These are phyloP conservation scores for Aspergillus melleus DNA, from an alignment of 2,329 filamentous ascomycete genomes.

Conservation along the genomic window DNA sequence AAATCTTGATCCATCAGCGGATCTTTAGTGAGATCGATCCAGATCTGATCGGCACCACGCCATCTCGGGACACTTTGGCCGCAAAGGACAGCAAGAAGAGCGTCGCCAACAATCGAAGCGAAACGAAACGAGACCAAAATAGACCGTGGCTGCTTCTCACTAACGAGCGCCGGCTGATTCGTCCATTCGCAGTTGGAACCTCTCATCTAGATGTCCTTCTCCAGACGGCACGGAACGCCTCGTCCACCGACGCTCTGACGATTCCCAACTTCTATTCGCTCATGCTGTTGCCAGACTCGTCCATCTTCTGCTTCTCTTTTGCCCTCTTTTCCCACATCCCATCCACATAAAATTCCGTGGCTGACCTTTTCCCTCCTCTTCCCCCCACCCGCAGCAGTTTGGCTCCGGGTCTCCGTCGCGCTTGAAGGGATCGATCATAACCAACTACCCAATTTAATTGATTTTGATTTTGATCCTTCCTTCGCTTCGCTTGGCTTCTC, in stretches of 20 bases:
- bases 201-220: background rate
- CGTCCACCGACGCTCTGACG: background rate
- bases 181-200: background rate
- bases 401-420: too few relatives aligned
- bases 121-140: too few relatives aligned
- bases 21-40: background rate
- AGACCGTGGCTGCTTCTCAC: background rate
- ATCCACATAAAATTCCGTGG: background rate
- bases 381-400: background rate
- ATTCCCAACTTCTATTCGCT: background rate
- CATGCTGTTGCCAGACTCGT: background rate
- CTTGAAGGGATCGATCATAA: background rate
- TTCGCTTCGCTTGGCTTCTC: background rate
- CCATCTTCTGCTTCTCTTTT: background rate
- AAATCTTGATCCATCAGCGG: background rate
- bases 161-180: background rate
- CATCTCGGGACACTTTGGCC: constrained; percentile 10
- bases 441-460: too few relatives aligned
- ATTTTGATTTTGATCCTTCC: background rate
- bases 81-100: background rate
- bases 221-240: background rate
- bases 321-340: background rate
- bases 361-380: too few relatives aligned
- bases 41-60: constrained; percentile 9
- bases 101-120: background rate